These are phyloP conservation scores for Avena sativa DNA, from an alignment of 176 grass and related monocot genomes.

Conservation along the genomic window DNA sequence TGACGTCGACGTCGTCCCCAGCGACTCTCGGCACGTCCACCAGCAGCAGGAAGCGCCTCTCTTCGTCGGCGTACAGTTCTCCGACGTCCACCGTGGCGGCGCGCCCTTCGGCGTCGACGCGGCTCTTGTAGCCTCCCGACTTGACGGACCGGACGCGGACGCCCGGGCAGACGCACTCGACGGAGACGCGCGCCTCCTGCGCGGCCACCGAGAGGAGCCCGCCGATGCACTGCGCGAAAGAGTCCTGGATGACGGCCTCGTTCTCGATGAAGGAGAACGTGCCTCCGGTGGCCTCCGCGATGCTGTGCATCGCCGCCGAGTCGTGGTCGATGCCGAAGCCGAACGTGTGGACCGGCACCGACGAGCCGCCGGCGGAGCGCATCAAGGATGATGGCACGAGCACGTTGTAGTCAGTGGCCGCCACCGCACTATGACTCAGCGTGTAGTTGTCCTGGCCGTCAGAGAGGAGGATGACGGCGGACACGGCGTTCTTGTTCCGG, in stretches of 20 bases:
- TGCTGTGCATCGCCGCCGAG: not conserved
- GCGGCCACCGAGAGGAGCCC: not conserved
- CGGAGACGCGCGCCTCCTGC: not conserved
- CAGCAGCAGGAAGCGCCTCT: conserved; percentile 8
- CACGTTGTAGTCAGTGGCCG: not conserved
- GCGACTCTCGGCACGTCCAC: not conserved
- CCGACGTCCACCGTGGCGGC: not conserved
- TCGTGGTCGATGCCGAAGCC: not conserved
- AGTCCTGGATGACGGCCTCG: conserved; percentile 12
- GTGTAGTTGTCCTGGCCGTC: not conserved
- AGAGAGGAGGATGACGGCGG: not conserved
- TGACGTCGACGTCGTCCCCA: not conserved
- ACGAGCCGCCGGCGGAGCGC: not conserved
- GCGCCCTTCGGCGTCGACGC: not conserved
- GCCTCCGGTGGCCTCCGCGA: not conserved
- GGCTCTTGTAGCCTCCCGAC: conserved; percentile 4
- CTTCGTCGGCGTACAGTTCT: conserved; percentile 11
- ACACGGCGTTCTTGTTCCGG: not conserved
- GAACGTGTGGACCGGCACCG: not conserved
- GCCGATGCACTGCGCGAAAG: conserved; percentile 9
- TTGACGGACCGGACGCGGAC: not conserved
- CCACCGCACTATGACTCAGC: not conserved
- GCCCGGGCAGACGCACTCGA: not conserved
- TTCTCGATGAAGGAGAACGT: conserved; percentile 16
- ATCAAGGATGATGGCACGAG: not conserved